These are phyloP conservation scores for Neodidymelliopsis sp. DNA, from an alignment of 2,329 filamentous ascomycete species.

Conservation along the genomic window DNA sequence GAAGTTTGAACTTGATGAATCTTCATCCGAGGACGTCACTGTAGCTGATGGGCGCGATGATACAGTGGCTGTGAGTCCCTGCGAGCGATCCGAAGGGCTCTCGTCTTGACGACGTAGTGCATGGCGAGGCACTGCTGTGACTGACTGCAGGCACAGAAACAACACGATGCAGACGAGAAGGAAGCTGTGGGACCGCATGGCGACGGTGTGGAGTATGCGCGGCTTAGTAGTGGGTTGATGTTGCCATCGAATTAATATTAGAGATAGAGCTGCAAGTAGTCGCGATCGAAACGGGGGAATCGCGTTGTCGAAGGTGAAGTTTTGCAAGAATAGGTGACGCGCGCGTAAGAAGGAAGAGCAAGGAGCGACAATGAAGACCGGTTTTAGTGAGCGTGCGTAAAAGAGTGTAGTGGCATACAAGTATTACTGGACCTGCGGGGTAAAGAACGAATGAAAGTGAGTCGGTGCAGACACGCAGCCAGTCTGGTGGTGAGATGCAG, in stretches of 20 bases:
- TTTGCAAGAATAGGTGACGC: constrained; percentile 21
- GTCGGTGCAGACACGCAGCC: constrained; percentile 32
- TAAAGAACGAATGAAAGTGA: constrained; percentile 33
- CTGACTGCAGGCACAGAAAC: constrained; percentile 35
- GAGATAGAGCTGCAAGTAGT: constrained; percentile 5
- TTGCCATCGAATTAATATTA: constrained; percentile 40
- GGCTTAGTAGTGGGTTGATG: constrained; percentile 22
- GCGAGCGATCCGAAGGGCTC: constrained; percentile 21
- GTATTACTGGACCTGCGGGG: constrained; percentile 24
- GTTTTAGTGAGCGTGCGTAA: constrained; percentile 9
- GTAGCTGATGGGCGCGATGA: constrained; percentile 30
- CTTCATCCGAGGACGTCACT: constrained; percentile 12
- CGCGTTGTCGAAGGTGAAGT: constrained; percentile 6
- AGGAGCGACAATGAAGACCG: constrained; percentile 19
- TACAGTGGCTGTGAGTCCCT: constrained; percentile 21
- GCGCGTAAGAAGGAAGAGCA: constrained; percentile 21
- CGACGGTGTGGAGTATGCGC: constrained; percentile 17
- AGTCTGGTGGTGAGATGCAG: constrained; percentile 32
- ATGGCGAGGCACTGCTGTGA: constrained; percentile 30
- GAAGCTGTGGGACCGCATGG: constrained; percentile 40
- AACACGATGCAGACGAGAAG: constrained; percentile 38
- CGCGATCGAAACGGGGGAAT: constrained; percentile 13
- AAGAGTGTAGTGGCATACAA: constrained; percentile 19
- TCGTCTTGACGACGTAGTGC: constrained; percentile 44
- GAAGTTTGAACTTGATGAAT: constrained; percentile 19